phyloP scores from a whole-genome alignment of 345 rosid genomes.

The Citrus maxima region DNA sequence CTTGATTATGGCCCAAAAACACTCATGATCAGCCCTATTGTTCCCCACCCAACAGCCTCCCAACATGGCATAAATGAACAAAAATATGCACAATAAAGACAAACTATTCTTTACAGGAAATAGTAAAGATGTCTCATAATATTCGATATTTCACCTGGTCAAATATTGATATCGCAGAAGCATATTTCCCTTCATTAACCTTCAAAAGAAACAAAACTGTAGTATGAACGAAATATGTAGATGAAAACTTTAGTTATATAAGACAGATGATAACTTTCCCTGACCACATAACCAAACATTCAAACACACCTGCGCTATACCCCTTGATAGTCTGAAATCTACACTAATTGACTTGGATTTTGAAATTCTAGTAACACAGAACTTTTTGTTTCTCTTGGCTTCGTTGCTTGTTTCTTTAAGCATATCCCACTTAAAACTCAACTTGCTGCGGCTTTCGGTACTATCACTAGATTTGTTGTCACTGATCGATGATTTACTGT shows the following conservation, averaged over 20 bases:
- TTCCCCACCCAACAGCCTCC: neutral
- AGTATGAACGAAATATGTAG: conserved; percentile 10
- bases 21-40: conserved; percentile 4
- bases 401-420: conserved; percentile 39
- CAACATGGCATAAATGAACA: neutral
- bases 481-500: conserved; percentile 35
- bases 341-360: conserved; percentile 77
- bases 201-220: conserved; percentile 30
- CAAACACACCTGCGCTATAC: conserved; percentile 80
- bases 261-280: neutral
- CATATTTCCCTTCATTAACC: conserved; percentile 98
- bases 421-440: conserved; percentile 30
- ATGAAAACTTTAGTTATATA: conserved; percentile 1
- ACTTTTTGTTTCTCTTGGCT: conserved; percentile 51
- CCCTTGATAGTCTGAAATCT: conserved; percentile 93
- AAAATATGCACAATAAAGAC: conserved; percentile 2
- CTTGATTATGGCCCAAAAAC: neutral
- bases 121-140: conserved; percentile 14
- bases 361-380: conserved; percentile 60
- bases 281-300: neutral
- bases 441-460: conserved; percentile 42
- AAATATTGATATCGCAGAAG: conserved; percentile 77
- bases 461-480: conserved; percentile 36
- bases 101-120: conserved; percentile 1
- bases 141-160: conserved; percentile 57